A percentile compares a stretch with the other conserved stretches of the same genome.
These are phyloP conservation scores for Coffea eugenioides DNA, from an alignment of 257 asterid species.

Conservation along the genomic window DNA sequence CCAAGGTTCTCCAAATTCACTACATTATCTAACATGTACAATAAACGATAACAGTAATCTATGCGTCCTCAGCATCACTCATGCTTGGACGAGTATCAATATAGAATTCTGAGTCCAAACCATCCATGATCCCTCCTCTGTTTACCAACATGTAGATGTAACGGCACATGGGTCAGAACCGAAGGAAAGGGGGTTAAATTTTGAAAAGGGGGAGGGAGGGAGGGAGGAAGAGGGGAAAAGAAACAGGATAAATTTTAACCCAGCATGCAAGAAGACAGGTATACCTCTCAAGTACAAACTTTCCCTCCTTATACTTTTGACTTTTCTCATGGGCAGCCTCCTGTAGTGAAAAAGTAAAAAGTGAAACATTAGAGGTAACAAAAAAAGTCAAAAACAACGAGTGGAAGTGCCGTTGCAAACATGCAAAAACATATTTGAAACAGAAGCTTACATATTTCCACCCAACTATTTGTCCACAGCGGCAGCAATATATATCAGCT, in stretches of 20 bases:
- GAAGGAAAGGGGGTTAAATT: background rate
- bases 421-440: background rate
- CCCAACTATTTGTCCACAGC: conserved; percentile 74
- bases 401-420: background rate
- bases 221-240: background rate
- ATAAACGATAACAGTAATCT: conserved; percentile 13
- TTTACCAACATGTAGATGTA: conserved; percentile 9
- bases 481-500: conserved; percentile 73
- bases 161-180: background rate
- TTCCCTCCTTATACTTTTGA: conserved; percentile 85
- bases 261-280: background rate
- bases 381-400: background rate
- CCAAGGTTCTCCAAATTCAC: background rate
- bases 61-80: conserved; percentile 52
- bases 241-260: background rate
- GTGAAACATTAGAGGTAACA: background rate
- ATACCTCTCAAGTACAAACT: conserved; percentile 73
- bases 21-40: conserved; percentile 3
- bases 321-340: conserved; percentile 59
- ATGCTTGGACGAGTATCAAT: conserved; percentile 42
- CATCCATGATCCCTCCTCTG: conserved; percentile 64
- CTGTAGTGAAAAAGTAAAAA: conserved; percentile 29
- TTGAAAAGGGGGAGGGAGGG: background rate
- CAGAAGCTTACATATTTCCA: conserved; percentile 74
- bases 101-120: conserved; percentile 61